Conservation (phyloP, 2,329 filamentous ascomycete genomes). For the Apiospora aurea region DNA sequence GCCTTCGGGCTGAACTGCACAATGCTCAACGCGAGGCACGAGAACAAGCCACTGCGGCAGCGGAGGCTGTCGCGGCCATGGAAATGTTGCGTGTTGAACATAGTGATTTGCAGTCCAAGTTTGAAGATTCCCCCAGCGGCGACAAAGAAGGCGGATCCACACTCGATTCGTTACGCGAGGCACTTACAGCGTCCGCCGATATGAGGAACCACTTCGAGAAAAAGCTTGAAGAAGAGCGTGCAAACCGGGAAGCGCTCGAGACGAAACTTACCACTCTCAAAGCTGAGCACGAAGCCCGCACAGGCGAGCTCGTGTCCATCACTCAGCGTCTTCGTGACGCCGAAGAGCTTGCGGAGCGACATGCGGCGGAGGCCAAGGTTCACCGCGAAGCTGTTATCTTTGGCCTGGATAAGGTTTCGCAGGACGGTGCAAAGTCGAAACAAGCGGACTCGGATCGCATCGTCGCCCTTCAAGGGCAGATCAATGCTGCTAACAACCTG, state of each 20-base stretch:
- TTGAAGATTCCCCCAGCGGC: slow-evolving; percentile 70
- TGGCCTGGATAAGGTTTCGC: slow-evolving; percentile 78
- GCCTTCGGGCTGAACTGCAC: slow-evolving; percentile 84
- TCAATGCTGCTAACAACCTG: slow-evolving; percentile 78
- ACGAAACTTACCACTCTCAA: slow-evolving; percentile 78
- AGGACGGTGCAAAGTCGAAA: slow-evolving; percentile 55
- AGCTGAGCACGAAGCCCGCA: slow-evolving; percentile 82
- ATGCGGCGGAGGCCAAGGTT: slow-evolving; percentile 85
- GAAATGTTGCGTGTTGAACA: slow-evolving; percentile 88
- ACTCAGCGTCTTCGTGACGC: slow-evolving; percentile 81
- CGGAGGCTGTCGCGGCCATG: slow-evolving; percentile 77
- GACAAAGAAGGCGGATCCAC: slow-evolving; percentile 67
- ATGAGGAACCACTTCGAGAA: slow-evolving; percentile 80
- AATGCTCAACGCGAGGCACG: slow-evolving; percentile 78
- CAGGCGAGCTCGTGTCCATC: slow-evolving; percentile 76
- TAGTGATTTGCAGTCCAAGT: slow-evolving; percentile 73
- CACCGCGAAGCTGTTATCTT: slow-evolving; percentile 84
- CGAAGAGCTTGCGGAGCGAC: slow-evolving; percentile 86
- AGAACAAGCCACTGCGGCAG: slow-evolving; percentile 79
- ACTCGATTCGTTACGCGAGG: slow-evolving; percentile 77
- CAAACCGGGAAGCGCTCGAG: slow-evolving; percentile 77
- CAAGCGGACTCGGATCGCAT: slow-evolving; percentile 71
- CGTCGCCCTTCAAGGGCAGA: slow-evolving; percentile 77
- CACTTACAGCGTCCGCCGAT: slow-evolving; percentile 79
- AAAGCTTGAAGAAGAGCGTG: slow-evolving; percentile 83